Conservation (phyloP, 2,329 filamentous ascomycete genomes). For the Acephala macrosclerotiorum region DNA sequence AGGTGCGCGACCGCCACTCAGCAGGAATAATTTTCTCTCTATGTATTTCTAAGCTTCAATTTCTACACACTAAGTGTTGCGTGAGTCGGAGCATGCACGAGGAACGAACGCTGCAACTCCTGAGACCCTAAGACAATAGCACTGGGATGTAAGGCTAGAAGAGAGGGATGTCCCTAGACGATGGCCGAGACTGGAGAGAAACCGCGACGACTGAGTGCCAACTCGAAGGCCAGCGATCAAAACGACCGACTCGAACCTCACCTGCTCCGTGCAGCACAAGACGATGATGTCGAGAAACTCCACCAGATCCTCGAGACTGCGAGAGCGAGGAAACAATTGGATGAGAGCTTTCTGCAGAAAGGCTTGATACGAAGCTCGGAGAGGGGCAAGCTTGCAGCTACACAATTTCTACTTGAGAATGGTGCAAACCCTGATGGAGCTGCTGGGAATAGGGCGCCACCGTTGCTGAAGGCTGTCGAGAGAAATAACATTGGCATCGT, state of each 20-base stretch:
- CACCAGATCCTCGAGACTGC: conserved; percentile 32
- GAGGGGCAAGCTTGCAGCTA: conserved; percentile 35
- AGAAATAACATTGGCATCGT: conserved; percentile 37
- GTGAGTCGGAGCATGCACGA: neutral
- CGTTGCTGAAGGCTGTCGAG: conserved; percentile 36
- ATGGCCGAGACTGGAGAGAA: conserved; percentile 12
- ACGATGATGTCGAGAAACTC: conserved; percentile 35
- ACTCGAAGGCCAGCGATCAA: conserved; percentile 34
- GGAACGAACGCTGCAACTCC: neutral
- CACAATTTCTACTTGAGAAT: conserved; percentile 34
- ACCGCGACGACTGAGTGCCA: conserved; percentile 23
- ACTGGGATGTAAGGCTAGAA: neutral
- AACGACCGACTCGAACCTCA: conserved; percentile 38
- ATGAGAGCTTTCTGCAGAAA: conserved; percentile 36
- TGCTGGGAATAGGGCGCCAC: conserved; percentile 33
- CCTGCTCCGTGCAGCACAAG: conserved; percentile 36
- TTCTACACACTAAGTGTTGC: neutral
- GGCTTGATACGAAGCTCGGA: conserved; percentile 38
- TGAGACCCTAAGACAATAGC: neutral
- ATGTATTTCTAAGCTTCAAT: neutral
- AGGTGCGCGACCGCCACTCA: neutral
- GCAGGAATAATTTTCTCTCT: neutral
- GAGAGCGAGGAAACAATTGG: conserved; percentile 31
- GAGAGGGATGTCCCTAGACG: conserved; percentile 5
- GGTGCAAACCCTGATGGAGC: conserved; percentile 36